A percentile compares a stretch with the other conserved stretches of the same genome.
Conservation (phyloP, 169 alveolate genomes). For the Plasmodium cynomolgi region DNA sequence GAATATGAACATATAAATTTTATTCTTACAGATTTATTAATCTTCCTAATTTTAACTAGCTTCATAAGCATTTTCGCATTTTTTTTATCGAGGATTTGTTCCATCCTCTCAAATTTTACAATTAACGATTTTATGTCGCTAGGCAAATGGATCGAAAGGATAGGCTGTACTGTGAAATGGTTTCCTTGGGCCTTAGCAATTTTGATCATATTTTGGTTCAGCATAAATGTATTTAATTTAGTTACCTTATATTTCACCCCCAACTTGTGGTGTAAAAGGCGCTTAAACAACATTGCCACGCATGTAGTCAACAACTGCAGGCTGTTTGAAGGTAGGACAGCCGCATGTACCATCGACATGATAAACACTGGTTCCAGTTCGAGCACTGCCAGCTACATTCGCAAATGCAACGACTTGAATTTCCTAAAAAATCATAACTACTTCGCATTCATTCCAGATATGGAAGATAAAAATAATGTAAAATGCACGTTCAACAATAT, state of each 20-base stretch:
- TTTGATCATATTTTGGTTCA: slow-evolving; percentile 72
- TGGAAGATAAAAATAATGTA: slow-evolving; percentile 17
- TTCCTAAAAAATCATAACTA: slow-evolving; percentile 53
- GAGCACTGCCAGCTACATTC: neutral
- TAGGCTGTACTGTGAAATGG: slow-evolving; percentile 90
- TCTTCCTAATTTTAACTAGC: slow-evolving; percentile 77
- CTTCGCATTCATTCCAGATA: slow-evolving; percentile 59
- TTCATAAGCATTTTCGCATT: slow-evolving; percentile 32
- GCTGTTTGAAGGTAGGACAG: slow-evolving; percentile 70
- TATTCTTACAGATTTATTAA: slow-evolving; percentile 77
- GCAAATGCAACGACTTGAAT: slow-evolving; percentile 46
- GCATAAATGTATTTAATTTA: slow-evolving; percentile 68
- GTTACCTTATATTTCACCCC: slow-evolving; percentile 76
- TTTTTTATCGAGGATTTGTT: slow-evolving; percentile 77
- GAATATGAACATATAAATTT: slow-evolving; percentile 78
- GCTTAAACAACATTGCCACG: slow-evolving; percentile 67
- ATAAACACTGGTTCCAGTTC: neutral
- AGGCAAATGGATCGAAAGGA: slow-evolving; percentile 83
- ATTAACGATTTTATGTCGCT: slow-evolving; percentile 87
- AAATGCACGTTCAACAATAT: slow-evolving; percentile 67
- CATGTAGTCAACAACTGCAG: slow-evolving; percentile 76
- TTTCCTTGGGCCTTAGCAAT: slow-evolving; percentile 85
- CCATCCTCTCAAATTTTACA: slow-evolving; percentile 85
- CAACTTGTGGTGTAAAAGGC: slow-evolving; percentile 78
- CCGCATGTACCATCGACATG: slow-evolving; percentile 36